Percentiles rank a stretch among this genome's conserved stretches.
These are phyloP conservation scores for Umbelopsis sp. DNA, from an alignment of 192 early-diverging fungal genomes.

Conservation along the genomic window DNA sequence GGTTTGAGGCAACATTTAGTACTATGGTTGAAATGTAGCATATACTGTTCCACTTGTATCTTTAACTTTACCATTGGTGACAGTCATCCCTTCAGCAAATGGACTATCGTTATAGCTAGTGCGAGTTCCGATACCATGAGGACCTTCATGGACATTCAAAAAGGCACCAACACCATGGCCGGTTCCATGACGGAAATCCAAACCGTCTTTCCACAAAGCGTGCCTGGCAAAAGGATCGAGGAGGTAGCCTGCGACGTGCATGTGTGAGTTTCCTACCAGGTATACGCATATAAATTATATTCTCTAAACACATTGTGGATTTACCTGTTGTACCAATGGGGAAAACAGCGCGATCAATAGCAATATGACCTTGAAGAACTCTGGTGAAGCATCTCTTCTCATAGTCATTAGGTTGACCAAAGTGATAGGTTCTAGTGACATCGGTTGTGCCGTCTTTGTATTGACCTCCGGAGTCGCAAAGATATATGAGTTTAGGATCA, in stretches of 20 bases:
- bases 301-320: not conserved
- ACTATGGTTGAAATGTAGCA: not conserved
- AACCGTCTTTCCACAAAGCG: conserved; percentile 88
- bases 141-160: conserved; percentile 95
- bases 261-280: too few species aligned
- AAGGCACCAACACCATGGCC: conserved; percentile 97
- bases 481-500: conserved; percentile 76
- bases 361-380: conserved; percentile 98
- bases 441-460: conserved; percentile 97
- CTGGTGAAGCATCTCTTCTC: conserved; percentile 94
- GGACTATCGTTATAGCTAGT: conserved; percentile 72
- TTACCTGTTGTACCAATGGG: conserved; percentile 74
- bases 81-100: conserved; percentile 88
- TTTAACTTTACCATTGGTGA: conserved; percentile 73
- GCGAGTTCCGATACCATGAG: conserved; percentile 90
- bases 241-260: conserved; percentile 65
- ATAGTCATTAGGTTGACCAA: conserved; percentile 78
- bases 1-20: not conserved
- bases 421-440: conserved; percentile 93
- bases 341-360: conserved; percentile 87
- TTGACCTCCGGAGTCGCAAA: conserved; percentile 97
- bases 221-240: conserved; percentile 87
- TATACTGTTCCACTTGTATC: not conserved
- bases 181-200: conserved; percentile 97
- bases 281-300: too few species aligned